phyloP scores from a whole-genome alignment of 2,329 filamentous ascomycete species.

The Sporothrix dimorphospora region DNA sequence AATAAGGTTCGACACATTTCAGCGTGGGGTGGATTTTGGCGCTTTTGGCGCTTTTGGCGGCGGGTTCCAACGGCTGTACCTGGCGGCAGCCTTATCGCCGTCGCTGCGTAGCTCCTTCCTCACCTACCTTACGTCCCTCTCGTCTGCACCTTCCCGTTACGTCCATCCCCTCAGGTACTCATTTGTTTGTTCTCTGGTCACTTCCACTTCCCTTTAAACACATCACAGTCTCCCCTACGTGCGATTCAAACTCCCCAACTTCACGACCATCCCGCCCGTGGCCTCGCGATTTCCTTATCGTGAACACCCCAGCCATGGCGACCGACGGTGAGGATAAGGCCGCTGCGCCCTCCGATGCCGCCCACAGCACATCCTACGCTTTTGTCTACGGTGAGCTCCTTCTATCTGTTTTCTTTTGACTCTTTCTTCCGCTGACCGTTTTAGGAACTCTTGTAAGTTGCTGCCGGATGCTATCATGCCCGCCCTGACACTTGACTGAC shows the following conservation, averaged over 20 bases:
- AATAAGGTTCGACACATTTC: background rate
- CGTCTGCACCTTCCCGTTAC: slow-evolving; percentile 12
- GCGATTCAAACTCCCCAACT: background rate
- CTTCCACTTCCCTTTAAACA: background rate
- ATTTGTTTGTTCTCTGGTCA: background rate
- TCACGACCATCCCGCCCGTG: background rate
- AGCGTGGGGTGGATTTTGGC: slow-evolving; percentile 9
- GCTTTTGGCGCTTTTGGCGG: background rate
- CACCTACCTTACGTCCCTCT: background rate
- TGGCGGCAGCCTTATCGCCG: slow-evolving; percentile 15
- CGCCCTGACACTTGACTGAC: background rate
- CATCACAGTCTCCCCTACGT: background rate
- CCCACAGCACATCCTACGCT: slow-evolving; percentile 39
- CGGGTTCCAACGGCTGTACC: slow-evolving; percentile 3
- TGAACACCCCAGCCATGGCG: background rate
- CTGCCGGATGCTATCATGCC: background rate
- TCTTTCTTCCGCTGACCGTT: slow-evolving; percentile 10
- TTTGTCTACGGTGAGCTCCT: slow-evolving; percentile 60
- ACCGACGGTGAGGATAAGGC: slow-evolving; percentile 28
- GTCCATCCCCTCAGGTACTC: background rate
- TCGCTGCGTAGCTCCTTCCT: slow-evolving; percentile 11
- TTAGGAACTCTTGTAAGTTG: slow-evolving; percentile 46
- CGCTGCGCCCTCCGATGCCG: slow-evolving; percentile 15
- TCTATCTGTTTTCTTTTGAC: background rate
- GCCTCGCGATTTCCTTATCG: background rate